Percentiles rank a stretch among this genome's conserved stretches.
These are phyloP conservation scores for Clathrospora elynae DNA, from an alignment of 2,329 filamentous ascomycete species.

Conservation along the genomic window DNA sequence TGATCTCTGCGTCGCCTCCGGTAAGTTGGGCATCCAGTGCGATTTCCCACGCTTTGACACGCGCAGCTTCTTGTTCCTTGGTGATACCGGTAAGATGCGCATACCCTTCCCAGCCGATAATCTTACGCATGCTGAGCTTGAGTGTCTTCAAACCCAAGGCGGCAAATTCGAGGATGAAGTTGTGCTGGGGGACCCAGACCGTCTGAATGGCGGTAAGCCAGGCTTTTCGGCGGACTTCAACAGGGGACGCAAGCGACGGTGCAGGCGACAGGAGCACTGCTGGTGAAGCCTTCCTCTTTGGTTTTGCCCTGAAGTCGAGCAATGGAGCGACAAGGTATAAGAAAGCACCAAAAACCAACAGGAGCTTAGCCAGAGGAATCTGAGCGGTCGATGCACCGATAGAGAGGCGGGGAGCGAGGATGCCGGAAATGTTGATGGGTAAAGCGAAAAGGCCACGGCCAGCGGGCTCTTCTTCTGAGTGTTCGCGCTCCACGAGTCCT, in stretches of 20 bases:
- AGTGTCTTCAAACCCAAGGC: conserved; percentile 79
- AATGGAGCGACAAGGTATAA: conserved; percentile 63
- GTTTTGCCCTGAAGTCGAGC: conserved; percentile 62
- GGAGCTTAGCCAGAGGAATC: conserved; percentile 56
- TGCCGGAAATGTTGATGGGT: conserved; percentile 43
- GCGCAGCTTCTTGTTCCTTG: conserved; percentile 81
- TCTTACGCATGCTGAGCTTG: conserved; percentile 79
- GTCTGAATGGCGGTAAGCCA: conserved; percentile 94
- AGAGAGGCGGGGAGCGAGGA: conserved; percentile 42
- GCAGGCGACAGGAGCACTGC: conserved; percentile 54
- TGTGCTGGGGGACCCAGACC: conserved; percentile 87
- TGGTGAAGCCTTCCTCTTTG: conserved; percentile 54
- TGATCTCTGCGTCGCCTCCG: conserved; percentile 87
- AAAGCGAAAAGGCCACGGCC: conserved; percentile 51
- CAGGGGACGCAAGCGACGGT: conserved; percentile 78
- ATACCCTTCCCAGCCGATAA: conserved; percentile 77
- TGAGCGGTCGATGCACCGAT: conserved; percentile 38
- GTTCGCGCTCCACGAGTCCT: conserved; percentile 69
- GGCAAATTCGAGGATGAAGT: conserved; percentile 81
- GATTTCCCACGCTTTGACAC: conserved; percentile 91
- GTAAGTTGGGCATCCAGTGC: conserved; percentile 91
- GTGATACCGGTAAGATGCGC: conserved; percentile 79
- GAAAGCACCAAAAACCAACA: conserved; percentile 58
- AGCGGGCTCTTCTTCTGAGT: conserved; percentile 55
- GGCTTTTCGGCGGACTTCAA: conserved; percentile 82